Evolutionary conservation across 768 basidiomycete genomes (phyloP).

Genomic region (Cystobasidium tubakii): DNA sequence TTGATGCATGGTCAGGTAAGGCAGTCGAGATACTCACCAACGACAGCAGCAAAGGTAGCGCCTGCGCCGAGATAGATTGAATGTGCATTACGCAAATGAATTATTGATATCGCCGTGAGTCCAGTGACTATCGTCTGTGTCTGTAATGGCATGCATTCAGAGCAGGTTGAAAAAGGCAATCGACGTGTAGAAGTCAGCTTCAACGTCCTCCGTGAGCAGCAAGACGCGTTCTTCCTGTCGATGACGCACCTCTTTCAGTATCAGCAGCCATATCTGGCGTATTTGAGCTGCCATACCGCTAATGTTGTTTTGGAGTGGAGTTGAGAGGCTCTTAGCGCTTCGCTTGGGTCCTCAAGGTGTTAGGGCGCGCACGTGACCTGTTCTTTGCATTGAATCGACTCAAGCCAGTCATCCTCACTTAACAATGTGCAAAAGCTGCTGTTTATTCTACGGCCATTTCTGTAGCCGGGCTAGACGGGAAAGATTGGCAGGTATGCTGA

Average conservation of each 20-base stretch:
- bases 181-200: neutral
- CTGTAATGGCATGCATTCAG: conserved; percentile 20
- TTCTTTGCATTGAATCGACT: too few relatives aligned
- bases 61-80: conserved; percentile 50
- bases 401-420: too few relatives aligned
- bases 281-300: neutral
- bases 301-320: neutral
- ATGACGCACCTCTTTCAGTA: conserved; percentile 23
- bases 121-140: conserved; percentile 38
- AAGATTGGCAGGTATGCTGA: too few relatives aligned
- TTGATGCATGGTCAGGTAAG: neutral
- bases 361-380: too few relatives aligned
- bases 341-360: too few relatives aligned
- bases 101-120: conserved; percentile 47
- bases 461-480: too few relatives aligned
- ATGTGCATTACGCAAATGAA: conserved; percentile 50
- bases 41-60: conserved; percentile 48
- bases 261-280: conserved; percentile 13
- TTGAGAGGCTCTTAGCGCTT: too few relatives aligned
- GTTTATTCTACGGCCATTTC: too few relatives aligned
- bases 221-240: neutral
- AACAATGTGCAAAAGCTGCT: too few relatives aligned
- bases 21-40: conserved; percentile 45
- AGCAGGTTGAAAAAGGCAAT: neutral
- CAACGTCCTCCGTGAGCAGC: too few relatives aligned